Base-by-base conservation (phyloP, 495 filamentous ascomycete species). In the Talaromyces borbonicus region DNA sequence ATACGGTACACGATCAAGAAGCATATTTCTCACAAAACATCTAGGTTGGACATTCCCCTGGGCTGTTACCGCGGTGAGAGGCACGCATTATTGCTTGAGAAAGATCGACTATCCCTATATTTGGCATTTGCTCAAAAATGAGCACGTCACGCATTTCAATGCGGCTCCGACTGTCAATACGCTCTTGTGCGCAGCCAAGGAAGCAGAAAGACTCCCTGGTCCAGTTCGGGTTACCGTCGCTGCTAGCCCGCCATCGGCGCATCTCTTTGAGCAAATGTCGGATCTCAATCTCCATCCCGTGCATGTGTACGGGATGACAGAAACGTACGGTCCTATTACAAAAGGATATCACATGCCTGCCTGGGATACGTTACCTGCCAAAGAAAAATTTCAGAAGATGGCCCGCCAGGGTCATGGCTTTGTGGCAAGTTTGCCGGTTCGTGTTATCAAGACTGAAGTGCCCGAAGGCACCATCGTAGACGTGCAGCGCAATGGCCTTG, bases 151-250 rank as follows among this genome's bases (percentile, higher is more conserved):
- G 5, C 92, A 98, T 65, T 97, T 90, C 72, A 90, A 88, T 56
- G 92, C 92, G 4, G 92, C 92, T 4, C 92, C 92, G 11, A 98
- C 92, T 2, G 92, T 98, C 36, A 96, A 96, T 63, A 98, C 89
- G 0, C 66, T 97, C 1, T 78, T 98, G 6, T 96, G 92, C 62
- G 80, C 80, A 25, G 73, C 81, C 0, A 65, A 74, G 30, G 77
- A 85, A 54, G 92, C 92, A 2, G 77, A 74, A 49, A 65, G 51
- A 39, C 69, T 97, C 4, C 72, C 80, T 1, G 61, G 77, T 5
- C 80, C 80, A 3, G 88, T 97, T 31, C 75, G 80, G 2, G 92
- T 97, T 19, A 96, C 87, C 1, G 93, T 98, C 15, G 92, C 92
- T 25, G 92, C 92, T 2, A 85, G 79, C 49, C 92, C 92, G 12